Base-by-base conservation (phyloP, 148 eudicot species). In the Euryodendron excelsum region DNA sequence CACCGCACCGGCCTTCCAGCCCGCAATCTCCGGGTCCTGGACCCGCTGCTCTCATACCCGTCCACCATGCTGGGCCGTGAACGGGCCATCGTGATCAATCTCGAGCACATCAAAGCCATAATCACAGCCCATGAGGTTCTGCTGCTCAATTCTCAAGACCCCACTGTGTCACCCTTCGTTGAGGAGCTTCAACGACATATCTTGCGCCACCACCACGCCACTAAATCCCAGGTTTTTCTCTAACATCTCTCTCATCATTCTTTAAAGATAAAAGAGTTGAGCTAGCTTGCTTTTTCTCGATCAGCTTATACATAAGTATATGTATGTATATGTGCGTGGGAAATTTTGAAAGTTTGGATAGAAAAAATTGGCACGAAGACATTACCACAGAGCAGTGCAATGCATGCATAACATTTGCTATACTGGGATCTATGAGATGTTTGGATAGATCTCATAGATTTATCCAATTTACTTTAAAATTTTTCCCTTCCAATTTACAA, bases 51-150 rank as follows among this genome's bases (percentile, higher is more conserved):
- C 5, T 93, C 99, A 11, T 96, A 96, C 82, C 98, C 99, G 20
- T 91, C 98, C 9, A 96, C 99, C 3, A 94, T 96, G 4, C 27
- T 96, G 63, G 99, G 99, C 0, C 88, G 99, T 48, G 99, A 96
- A 75, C 87, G 92, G 45, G 99, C 99, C 9, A 93, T 96, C 15
- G 99, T 96, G 11, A 96, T 96, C 71, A 96, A 96, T 77, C 76
- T 96, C 79, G 98, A 96, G 85, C 99, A 96, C 77, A 93, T 96
- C 3, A 96, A 95, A 74, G 99, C 99, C 0, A 96, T 96, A 0
- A 93, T 96, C 48, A 96, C 99, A 12, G 97, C 97, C 6, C 98
- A 96, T 41, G 99, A 95, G 77, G 98, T 93, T 21, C 79, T 96
- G 65, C 73, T 96, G 85, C 83, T 93, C 31, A 96, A 96, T 84